phyloP scores from a whole-genome alignment of 305 asterid genomes.

The Nicotiana rustica region DNA sequence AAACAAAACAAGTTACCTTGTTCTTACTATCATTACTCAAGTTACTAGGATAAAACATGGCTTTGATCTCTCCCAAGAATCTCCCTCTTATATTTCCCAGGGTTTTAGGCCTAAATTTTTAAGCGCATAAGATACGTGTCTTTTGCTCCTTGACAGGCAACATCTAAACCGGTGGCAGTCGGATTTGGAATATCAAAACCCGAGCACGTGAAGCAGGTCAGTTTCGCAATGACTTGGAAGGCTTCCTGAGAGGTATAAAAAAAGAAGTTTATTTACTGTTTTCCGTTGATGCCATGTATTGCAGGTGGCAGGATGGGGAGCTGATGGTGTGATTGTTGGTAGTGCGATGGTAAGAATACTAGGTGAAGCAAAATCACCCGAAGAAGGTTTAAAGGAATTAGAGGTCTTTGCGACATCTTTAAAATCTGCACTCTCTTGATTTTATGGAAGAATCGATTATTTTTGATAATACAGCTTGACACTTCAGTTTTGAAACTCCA shows the following conservation, averaged over 20 bases:
- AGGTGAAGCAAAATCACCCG: conserved; percentile 84
- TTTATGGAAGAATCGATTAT: not conserved
- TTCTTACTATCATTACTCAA: not conserved
- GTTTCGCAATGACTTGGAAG: not conserved
- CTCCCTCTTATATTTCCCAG: not conserved
- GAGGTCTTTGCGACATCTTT: conserved; percentile 74
- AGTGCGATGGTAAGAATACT: conserved; percentile 86
- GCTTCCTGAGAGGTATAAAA: not conserved
- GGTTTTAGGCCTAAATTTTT: not conserved
- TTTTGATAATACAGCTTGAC: not conserved
- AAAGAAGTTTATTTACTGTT: not conserved
- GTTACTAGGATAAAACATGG: not conserved
- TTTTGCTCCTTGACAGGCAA: conserved; percentile 52
- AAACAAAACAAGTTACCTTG: not conserved
- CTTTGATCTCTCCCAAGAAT: not conserved
- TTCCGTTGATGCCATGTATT: not conserved
- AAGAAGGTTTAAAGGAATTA: conserved; percentile 82
- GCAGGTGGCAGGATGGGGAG: conserved; percentile 96
- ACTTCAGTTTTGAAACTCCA: not conserved
- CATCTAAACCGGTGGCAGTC: conserved; percentile 90
- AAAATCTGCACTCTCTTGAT: conserved; percentile 63
- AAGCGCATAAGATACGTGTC: not conserved
- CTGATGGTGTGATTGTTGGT: conserved; percentile 97
- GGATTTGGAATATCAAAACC: conserved; percentile 97
- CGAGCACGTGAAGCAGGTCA: conserved; percentile 89